Percentiles rank a stretch among this genome's conserved stretches.
These are phyloP conservation scores for Sporothrix inflata DNA, from an alignment of 2,329 filamentous ascomycete genomes.

Conservation along the genomic window DNA sequence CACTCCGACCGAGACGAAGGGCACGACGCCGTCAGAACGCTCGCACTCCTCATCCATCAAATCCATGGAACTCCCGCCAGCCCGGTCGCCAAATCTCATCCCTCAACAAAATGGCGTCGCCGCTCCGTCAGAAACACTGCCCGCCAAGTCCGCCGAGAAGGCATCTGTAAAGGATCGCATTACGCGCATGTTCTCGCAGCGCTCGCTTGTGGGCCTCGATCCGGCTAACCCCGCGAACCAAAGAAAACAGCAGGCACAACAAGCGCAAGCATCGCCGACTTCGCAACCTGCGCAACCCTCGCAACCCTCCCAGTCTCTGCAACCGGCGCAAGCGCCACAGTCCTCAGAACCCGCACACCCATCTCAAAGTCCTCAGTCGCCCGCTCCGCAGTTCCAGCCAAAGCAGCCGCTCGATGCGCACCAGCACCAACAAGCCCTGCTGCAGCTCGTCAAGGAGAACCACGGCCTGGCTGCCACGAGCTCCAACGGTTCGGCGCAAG, in stretches of 20 bases:
- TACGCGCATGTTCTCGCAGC: slow-evolving; percentile 64
- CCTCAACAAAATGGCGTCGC: slow-evolving; percentile 45
- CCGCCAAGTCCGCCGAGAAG: slow-evolving; percentile 53
- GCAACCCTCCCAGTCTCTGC: slow-evolving; percentile 31
- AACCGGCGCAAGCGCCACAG: slow-evolving; percentile 9
- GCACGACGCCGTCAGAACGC: slow-evolving; percentile 48
- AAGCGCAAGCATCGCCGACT: slow-evolving; percentile 33
- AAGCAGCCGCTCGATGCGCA: slow-evolving; percentile 2
- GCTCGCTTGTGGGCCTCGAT: slow-evolving; percentile 33
- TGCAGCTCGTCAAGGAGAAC: slow-evolving; percentile 38
- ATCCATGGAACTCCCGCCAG: slow-evolving; percentile 48
- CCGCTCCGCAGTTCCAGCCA: neutral
- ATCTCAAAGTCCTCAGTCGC: slow-evolving; percentile 12
- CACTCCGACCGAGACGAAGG: slow-evolving; percentile 39
- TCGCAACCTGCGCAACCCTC: slow-evolving; percentile 35
- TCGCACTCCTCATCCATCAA: slow-evolving; percentile 56
- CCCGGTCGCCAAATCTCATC: slow-evolving; percentile 46
- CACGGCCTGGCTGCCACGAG: slow-evolving; percentile 33
- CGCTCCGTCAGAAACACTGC: slow-evolving; percentile 37
- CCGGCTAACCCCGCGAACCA: slow-evolving; percentile 12
- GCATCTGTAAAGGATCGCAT: slow-evolving; percentile 66
- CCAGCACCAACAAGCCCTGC: slow-evolving; percentile 18
- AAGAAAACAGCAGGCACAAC: slow-evolving; percentile 7
- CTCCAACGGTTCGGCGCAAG: slow-evolving; percentile 36
- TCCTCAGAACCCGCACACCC: slow-evolving; percentile 6